Conservation (phyloP, 495 filamentous ascomycete species). For the Lasiosphaeria miniovina region DNA sequence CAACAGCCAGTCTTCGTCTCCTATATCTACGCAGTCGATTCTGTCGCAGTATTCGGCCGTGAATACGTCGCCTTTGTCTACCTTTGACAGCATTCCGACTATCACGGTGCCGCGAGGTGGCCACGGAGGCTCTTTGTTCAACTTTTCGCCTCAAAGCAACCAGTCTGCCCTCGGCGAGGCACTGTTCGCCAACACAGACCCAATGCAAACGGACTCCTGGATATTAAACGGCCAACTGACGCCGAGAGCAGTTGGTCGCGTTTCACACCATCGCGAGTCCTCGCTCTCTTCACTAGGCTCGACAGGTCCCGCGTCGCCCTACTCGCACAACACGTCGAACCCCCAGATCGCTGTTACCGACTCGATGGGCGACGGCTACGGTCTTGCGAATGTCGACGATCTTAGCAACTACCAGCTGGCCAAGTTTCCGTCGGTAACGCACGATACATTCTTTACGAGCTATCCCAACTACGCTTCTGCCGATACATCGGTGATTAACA, state of each 20-base stretch:
- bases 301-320: conserved; percentile 53
- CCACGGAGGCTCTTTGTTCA: conserved; percentile 31
- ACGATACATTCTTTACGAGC: conserved; percentile 37
- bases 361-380: conserved; percentile 36
- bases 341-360: conserved; percentile 52
- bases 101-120: conserved; percentile 29
- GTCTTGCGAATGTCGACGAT: conserved; percentile 34
- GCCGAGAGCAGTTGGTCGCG: conserved; percentile 35
- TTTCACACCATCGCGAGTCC: conserved; percentile 53
- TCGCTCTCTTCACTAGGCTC: conserved; percentile 57
- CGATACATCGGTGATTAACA: conserved; percentile 20
- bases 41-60: conserved; percentile 27
- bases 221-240: conserved; percentile 37
- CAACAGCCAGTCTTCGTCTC: conserved; percentile 29
- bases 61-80: conserved; percentile 34
- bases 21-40: conserved; percentile 32
- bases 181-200: conserved; percentile 26
- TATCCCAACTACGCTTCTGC: conserved; percentile 24
- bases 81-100: conserved; percentile 38
- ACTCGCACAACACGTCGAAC: conserved; percentile 48
- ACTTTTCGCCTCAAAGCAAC: conserved; percentile 24
- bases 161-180: conserved; percentile 24
- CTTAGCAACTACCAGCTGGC: conserved; percentile 37
- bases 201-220: conserved; percentile 48
- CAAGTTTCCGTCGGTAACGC: conserved; percentile 30